Base-by-base conservation (phyloP, 2,329 filamentous ascomycete genomes). In the Pseudomassariella vexata region DNA sequence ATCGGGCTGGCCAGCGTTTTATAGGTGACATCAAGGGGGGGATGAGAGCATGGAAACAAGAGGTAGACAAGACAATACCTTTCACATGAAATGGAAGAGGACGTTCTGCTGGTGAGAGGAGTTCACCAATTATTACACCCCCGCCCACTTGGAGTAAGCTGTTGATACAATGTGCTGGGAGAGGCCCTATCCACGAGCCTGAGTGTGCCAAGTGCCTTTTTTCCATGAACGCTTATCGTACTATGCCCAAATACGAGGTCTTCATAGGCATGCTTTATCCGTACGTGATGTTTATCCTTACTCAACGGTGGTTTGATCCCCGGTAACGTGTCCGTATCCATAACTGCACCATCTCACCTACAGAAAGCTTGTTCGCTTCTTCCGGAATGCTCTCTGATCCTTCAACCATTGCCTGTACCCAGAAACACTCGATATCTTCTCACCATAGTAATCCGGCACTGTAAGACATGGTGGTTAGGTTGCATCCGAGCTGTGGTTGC, bases 391-490 rank as follows among this genome's bases (percentile, higher is more conserved):
- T 41, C 90, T 74, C 69, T 96, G 92, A 55, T 98, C 92, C 70
- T 95, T 96, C 52, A 98, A 65, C 92, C 92, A 98, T 58, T 87
- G 82, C 50, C 92, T 72, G 60, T 96, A 98, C 28, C 86, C 89
- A 33, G 80, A 73, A 15, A 96, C 87, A 50, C 88, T 95, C 31
- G 85, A 85, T 49, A 98, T 95, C 73, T 95, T 96, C 67, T 98
- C 92, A 49, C 92, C 92, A 53, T 98, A 98, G 63, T 95, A 98
- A 57, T 98, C 92, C 25, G 90, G 89, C 1, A 95, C 85, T 73
- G 32, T 3, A 28, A 6, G n/a, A 9, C 11, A 19, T 3, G 8
- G 14, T 33, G 2, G 9, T 15, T 15, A 26, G 15, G 10, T n/a
- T n/a, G n/a, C n/a, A n/a, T n/a, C n/a, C 9, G 10, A 15, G 15